Evolutionary conservation across 164 flowering plant genomes (phyloP), one percentile per base, ranked within the genome.

Genomic region (Chloranthus sessilifolius): DNA sequence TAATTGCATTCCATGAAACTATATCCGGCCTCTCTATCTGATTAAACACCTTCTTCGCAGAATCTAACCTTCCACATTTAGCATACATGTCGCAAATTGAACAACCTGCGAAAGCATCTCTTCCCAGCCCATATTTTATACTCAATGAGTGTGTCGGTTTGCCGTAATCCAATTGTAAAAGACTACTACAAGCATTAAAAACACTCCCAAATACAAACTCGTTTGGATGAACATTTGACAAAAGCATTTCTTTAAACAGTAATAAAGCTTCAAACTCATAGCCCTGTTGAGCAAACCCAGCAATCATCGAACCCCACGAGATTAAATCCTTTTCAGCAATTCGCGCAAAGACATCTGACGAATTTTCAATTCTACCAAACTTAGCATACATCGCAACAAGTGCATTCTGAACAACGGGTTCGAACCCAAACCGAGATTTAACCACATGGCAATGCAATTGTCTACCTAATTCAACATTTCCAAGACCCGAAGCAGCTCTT

Each of bases 71-170:
- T 50, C 78, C 80, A 61, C 81, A 78, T 64, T 79, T 82, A 24
- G 86, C 82, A 72, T 85, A 85, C 88, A 85, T 69, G 67, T 78
- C 78, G 53, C 80, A 64, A n/a, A 85, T 71, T 38, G 94, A 74
- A 66, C 87, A 78, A 37, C 81, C 81, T 5, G 72, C 69, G 54
- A 73, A 82, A 41, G 33, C 45, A 43, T 80, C 65, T 59, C 56
- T 45, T 17, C 69, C 73, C 2, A 78, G 58, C n/a, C 88, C 88
- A 52, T 63, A 71, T 55, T 80, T 82, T 52, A 78, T 59, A 59
- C 81, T 69, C 56, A 80, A 17, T 25, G 74, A 78, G 70, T 85
- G 94, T 40, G 69, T 57, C 61, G 76, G 84, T 48, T 51, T 71
- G 15, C 88, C 88, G 58, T 56, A 69, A 48, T 74, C 78, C 30